A percentile compares a stretch with the other conserved stretches of the same genome.
Evolutionary conservation across 805 yeast genomes (phyloP).

Genomic region (Tetrapisispora arboricola): DNA sequence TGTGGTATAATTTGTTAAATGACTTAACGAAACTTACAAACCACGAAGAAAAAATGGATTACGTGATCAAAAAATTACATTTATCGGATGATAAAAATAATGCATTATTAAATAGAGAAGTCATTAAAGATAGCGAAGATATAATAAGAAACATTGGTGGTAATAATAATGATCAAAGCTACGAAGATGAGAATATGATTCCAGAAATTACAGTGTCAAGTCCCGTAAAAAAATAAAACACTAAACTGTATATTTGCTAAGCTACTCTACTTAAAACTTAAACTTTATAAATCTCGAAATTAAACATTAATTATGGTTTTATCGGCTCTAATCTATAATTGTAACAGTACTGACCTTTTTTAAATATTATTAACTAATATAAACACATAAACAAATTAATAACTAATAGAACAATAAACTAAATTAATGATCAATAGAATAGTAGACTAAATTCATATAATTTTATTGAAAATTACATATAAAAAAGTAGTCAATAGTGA

Average conservation of each 20-base stretch:
- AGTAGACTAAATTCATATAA: too few species aligned
- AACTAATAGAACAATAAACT: not conserved
- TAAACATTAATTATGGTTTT: too few species aligned
- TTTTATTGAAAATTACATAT: not conserved
- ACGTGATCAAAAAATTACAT: conserved; percentile 21
- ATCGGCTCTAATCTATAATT: not conserved
- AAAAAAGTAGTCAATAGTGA: too few species aligned
- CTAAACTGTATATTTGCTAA: too few species aligned
- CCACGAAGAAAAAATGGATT: conserved; percentile 48
- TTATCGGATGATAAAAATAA: not conserved
- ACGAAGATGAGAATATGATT: not conserved
- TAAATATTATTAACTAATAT: not conserved
- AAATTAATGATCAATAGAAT: not conserved
- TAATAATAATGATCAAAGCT: not conserved
- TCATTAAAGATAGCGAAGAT: not conserved
- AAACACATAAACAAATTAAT: not conserved
- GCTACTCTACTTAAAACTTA: too few species aligned
- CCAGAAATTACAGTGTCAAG: conserved; percentile 2
- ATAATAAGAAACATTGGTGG: not conserved
- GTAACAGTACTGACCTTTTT: not conserved
- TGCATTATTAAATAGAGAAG: not conserved
- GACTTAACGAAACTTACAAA: conserved; percentile 51
- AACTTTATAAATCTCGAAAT: too few species aligned
- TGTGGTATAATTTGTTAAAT: conserved; percentile 76
- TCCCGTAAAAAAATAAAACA: not conserved